A percentile compares a stretch with the other conserved stretches of the same genome.
Evolutionary conservation across 2,329 filamentous ascomycete genomes (phyloP).

Genomic region (Colletotrichum sp.): DNA sequence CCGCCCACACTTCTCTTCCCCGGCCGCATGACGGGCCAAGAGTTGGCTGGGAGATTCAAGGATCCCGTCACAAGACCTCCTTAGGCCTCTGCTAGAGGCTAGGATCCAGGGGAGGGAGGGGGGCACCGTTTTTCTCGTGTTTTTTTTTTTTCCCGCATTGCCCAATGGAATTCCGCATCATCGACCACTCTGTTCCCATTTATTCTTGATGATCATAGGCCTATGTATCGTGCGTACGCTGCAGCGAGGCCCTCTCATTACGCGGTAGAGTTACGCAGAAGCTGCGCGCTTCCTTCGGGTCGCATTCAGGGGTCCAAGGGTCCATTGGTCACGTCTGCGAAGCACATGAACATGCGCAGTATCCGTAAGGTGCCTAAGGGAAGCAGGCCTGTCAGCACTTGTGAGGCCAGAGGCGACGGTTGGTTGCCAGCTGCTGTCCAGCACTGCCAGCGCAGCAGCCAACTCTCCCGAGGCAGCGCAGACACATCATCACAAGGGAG

Average conservation of each 20-base stretch:
- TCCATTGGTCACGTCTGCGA: not conserved
- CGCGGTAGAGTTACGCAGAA: not conserved
- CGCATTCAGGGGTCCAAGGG: conserved; percentile 6
- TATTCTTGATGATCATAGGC: not conserved
- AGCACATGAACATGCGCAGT: not conserved
- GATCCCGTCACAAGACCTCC: not conserved
- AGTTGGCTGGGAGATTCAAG: not conserved
- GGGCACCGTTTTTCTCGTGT: not conserved
- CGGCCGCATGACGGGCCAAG: not conserved
- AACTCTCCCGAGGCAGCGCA: not conserved
- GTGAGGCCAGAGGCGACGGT: not conserved
- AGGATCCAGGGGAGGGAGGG: not conserved
- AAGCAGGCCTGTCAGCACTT: not conserved
- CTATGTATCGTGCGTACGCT: not conserved
- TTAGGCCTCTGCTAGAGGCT: not conserved
- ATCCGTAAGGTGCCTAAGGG: not conserved
- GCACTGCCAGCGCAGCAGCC: conserved; percentile 2
- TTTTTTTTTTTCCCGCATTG: not conserved
- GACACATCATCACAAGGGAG: not conserved
- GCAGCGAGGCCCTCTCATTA: not conserved
- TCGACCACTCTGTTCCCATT: not conserved
- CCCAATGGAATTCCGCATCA: conserved; percentile 3
- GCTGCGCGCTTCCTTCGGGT: not conserved
- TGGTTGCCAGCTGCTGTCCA: not conserved
- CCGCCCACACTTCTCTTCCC: not conserved